Conservation (phyloP, 768 basidiomycete genomes). For the Phlegmacium glaucopus region DNA sequence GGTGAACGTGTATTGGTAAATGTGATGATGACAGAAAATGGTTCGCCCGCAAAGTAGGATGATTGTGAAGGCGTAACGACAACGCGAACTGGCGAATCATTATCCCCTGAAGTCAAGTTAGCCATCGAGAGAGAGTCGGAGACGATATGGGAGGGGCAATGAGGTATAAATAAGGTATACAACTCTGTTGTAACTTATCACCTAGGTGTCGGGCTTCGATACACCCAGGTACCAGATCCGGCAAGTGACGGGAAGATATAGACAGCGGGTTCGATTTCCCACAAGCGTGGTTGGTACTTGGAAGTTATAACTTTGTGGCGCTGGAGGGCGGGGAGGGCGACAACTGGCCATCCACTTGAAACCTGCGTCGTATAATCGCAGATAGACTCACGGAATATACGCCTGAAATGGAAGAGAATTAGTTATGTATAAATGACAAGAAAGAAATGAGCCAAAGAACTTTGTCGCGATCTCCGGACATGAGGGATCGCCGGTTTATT, state of each 20-base stretch:
- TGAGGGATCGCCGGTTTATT: too few relatives aligned
- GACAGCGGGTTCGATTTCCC: background rate
- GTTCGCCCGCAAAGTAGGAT: slow-evolving; percentile 91
- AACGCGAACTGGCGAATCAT: slow-evolving; percentile 58
- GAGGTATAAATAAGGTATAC: background rate
- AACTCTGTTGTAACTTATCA: too few relatives aligned
- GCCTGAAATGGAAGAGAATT: too few relatives aligned
- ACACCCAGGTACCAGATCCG: background rate
- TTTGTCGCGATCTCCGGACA: too few relatives aligned
- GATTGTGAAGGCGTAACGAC: slow-evolving; percentile 78
- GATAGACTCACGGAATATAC: too few relatives aligned
- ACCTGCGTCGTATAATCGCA: too few relatives aligned
- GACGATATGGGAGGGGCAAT: background rate
- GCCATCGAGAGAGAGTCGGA: slow-evolving; percentile 16
- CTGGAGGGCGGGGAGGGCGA: background rate
- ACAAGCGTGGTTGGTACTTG: background rate
- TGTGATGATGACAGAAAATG: slow-evolving; percentile 78
- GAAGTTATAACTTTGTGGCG: background rate
- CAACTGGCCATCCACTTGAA: background rate
- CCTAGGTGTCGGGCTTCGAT: background rate
- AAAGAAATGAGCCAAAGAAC: too few relatives aligned
- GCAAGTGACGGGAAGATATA: slow-evolving; percentile 1
- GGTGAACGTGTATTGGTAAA: slow-evolving; percentile 79
- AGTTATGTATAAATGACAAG: too few relatives aligned
- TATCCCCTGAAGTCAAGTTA: slow-evolving; percentile 19